Evolutionary conservation across 2,329 filamentous ascomycete species (phyloP), one percentile per base, ranked within the genome.

Genomic region (Huntiella decipiens): DNA sequence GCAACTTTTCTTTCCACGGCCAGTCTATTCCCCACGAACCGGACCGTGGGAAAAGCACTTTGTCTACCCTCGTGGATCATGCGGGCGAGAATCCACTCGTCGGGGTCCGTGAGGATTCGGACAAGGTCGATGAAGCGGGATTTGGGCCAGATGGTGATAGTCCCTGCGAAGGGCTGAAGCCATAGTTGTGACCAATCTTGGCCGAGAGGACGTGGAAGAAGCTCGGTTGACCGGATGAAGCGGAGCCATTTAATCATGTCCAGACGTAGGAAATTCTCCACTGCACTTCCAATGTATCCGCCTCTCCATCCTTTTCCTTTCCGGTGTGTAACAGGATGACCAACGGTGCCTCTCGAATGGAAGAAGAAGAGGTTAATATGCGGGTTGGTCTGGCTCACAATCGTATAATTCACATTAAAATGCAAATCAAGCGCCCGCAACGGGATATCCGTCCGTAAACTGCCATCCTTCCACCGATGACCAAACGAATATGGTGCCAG

Each of bases 331-430:
- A 96, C 91, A 7, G 91, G 91, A 44, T 84, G 79, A 4, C 91
- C 91, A 7, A 96, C 88, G 0, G 82, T 81, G 10, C 91, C 91
- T 31, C 91, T 75, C 1, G 87, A 93, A 28, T 82, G 91, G 67
- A 96, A 98, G 72, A 98, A 96, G 70, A 98, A 98, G 22, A 96
- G 77, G 56, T 94, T 96, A 61, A 98, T 88, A 60, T 98, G 91
- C 1, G 91, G 91, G 60, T 98, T 98, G 42, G 95, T 88, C 63
- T 86, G 74, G 53, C 69, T 72, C 54, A 79, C 91, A 52, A 98
- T 87, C 52, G 83, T 88, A 61, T 96, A 98, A 59, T 93, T 95
- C 60, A 96, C 91, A 60, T 96, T 96, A 67, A 98, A 98, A 58
- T 96, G 85, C 1, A 94, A 70, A 59, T 98, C 96, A 44, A 98